Evolutionary conservation across 2,329 filamentous ascomycete genomes (phyloP), one percentile per base, ranked within the genome.

Genomic region (Allantophomopsis lycopodina): DNA sequence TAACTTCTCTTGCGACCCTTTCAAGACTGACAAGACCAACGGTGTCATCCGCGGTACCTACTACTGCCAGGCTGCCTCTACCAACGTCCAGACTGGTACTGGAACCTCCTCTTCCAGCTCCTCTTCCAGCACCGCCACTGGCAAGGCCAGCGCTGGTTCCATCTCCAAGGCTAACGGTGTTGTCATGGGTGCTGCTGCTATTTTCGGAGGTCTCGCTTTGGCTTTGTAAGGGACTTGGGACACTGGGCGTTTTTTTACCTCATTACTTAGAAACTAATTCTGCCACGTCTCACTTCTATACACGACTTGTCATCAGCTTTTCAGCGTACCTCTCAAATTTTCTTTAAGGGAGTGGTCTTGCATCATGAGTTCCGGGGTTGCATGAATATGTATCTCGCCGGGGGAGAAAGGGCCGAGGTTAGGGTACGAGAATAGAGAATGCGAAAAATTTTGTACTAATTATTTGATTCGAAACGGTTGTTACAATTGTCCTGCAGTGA

Each of bases 1-100:
- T 15, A 34, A 38, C 5, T 50, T 57, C 32, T 48, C 50, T 40
- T 56, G 55, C 47, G 37, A 31, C 15, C 39, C 42, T 10, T 55
- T 53, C 45, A 32, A 51, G 20, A 34, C 44, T 17, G 44, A 51
- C 41, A 46, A 58, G 35, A 46, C 48, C 41, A 55, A 57, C 37
- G 53, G 58, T 32, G 52, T 63, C 49, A 65, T 71, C 55, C 60
- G 62, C 44, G 69, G 68, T 44, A 57, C 51, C 18, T 67, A 60
- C 55, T 58, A 53, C 21, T 73, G 69, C 56, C 48, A 57, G 30
- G 53, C 32, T 38, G 47, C 47, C 17, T 49, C 46, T 23, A 44
- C 44, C 30, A 42, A 52, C 42, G 50, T 48, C 18, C 40, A 45
- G 28, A 44, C 43, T 21, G 37, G 43, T 15, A 40, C 40, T 32